Base-by-base conservation (phyloP, 768 basidiomycete genomes). In the Russula brevipes region DNA sequence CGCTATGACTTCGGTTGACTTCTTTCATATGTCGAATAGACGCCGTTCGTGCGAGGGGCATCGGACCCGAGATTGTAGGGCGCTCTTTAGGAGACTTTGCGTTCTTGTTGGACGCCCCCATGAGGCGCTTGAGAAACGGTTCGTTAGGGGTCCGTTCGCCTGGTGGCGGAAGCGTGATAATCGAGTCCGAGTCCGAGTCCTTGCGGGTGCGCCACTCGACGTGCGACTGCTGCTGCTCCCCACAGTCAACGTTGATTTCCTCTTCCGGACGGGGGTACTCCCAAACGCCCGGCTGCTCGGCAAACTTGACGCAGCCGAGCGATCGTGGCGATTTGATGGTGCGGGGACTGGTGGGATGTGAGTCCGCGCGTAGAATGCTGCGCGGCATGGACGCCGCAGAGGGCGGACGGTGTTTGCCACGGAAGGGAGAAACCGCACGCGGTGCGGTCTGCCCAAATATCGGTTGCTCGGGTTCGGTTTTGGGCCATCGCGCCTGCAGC, bases 21-120 rank as follows among this genome's bases (percentile, higher is more conserved):
- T 68, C 60, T 55, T 61, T 66, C 64, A 66, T 36, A 19, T 66
- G 61, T 5, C 65, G 56, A 10, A 68, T 8, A 39, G 67, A 68
- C 24, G 65, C 55, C 19, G 67, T 55, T n/a, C 61, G 58, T 46
- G 61, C 65, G 10, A 76, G 66, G 19, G 74, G 73, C 61, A 72
- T 70, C 39, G 75, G 75, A 33, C 72, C 72, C 11, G 75, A 76
- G 58, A 76, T 76, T 35, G 63, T 46, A 24, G 71, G 74, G 39
- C 71, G 70, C 31, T 67, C 70, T 12, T 66, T 50, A 65, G 55
- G 33, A 35, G 46, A 45, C 41, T 59, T 54, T 50, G 61, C 14
- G 31, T 45, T 51, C 50, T 66, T 72, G 55, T 56, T 58, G 39
- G 57, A 66, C 42, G 59, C 39, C 31, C 66, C 68, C 42, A 68